These are phyloP conservation scores for Hylodesmum podocarpum DNA, from an alignment of 306 rosid genomes.

Conservation along the genomic window DNA sequence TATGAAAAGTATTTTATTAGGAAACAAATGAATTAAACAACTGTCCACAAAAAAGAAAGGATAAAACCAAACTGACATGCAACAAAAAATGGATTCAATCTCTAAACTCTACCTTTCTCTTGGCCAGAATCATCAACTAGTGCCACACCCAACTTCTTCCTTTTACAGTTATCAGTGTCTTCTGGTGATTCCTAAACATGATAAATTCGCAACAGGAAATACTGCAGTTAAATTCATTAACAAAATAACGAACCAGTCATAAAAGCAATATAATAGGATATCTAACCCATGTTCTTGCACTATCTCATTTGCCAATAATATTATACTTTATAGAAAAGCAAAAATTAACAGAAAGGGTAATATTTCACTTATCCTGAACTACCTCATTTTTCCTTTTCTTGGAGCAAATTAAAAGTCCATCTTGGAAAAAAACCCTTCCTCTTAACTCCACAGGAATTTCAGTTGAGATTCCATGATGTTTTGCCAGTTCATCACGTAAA, in stretches of 20 bases:
- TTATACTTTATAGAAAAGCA: neutral
- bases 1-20: neutral
- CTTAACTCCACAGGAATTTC: slow-evolving; percentile 69
- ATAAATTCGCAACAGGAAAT: slow-evolving; percentile 33
- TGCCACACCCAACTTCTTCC: slow-evolving; percentile 44
- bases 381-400: slow-evolving; percentile 69
- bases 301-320: neutral
- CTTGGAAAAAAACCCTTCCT: slow-evolving; percentile 55
- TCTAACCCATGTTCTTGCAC: neutral
- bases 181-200: slow-evolving; percentile 50
- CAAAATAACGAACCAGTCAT: slow-evolving; percentile 1
- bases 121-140: slow-evolving; percentile 38
- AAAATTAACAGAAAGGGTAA: slow-evolving; percentile 30
- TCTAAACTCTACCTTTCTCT: slow-evolving; percentile 43
- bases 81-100: slow-evolving; percentile 23
- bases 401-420: slow-evolving; percentile 67
- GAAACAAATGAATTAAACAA: slow-evolving; percentile 2
- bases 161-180: slow-evolving; percentile 43
- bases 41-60: neutral
- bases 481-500: slow-evolving; percentile 73
- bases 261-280: slow-evolving; percentile 12
- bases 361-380: slow-evolving; percentile 15
- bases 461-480: slow-evolving; percentile 69
- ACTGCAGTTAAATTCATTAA: slow-evolving; percentile 8
- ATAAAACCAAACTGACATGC: slow-evolving; percentile 11